Evolutionary conservation across 257 asterid genomes (phyloP), one percentile per base, ranked within the genome.

Genomic region (Plectranthus barbatus): DNA sequence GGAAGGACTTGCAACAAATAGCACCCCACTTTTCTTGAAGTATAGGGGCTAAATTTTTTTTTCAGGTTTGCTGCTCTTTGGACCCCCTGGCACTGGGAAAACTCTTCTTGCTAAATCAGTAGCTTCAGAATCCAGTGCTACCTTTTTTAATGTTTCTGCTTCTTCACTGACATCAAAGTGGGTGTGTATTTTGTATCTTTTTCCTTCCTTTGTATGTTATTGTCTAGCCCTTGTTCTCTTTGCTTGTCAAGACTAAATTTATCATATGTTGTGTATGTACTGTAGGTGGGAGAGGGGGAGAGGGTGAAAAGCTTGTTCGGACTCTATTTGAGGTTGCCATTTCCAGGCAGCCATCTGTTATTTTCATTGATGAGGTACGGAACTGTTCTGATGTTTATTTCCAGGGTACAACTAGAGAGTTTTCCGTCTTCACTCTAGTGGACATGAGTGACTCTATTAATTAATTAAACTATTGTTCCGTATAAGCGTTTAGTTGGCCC

Each of bases 1-100:
- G 56, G n/a, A 56, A 60, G 56, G 1, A 64, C 59, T 29, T 64
- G 53, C 13, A 18, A 37, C 36, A 57, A 44, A 50, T 68, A 33
- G 57, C 26, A 15, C 58, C 57, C 18, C 64, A 59, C 48, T 62
- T 49, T 46, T 46, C 48, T 55, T 31, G 49, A 64, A 52, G 60
- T 60, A 61, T 12, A n/a, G 33, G 37, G 59, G 24, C 31, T 58
- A 50, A 40, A 52, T 70, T n/a, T n/a, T 55, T 75, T 31, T 54
- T 50, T 64, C 83, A 93, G 99, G 99, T 54, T 82, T 93, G 62
- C 89, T 93, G 76, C 96, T 93, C 63, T 93, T 93, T 73, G 97
- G 99, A 57, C 99, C 99, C 62, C 99, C 99, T 74, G 99, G 99
- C 68, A 93, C 99, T 64, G 99, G 99, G 55, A 93, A 93, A 81